phyloP scores from a whole-genome alignment of 2,329 filamentous ascomycete genomes.

The Microdochium bolleyi region DNA sequence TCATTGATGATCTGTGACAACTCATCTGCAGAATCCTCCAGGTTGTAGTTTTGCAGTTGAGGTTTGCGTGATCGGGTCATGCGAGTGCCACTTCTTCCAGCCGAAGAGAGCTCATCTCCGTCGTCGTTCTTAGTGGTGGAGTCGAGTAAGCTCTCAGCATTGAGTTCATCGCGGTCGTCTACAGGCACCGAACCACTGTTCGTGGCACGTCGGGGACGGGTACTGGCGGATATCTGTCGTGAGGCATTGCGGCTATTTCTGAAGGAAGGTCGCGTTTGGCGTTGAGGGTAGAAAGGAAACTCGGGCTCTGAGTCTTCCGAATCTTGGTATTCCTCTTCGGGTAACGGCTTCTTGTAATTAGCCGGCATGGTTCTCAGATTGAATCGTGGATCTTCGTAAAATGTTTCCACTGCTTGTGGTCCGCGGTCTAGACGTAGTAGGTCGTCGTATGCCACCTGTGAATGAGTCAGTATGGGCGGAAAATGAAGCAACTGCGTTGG shows the following conservation, averaged over 20 bases:
- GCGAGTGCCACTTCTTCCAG: conserved; percentile 3
- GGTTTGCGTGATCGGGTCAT: conserved; percentile 11
- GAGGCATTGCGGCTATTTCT: conserved; percentile 9
- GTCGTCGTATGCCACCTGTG: conserved; percentile 19
- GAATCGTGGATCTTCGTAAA: conserved; percentile 8
- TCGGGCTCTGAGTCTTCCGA: conserved; percentile 8
- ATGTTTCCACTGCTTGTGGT: conserved; percentile 10
- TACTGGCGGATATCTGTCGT: conserved; percentile 4
- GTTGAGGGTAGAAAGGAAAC: conserved; percentile 1
- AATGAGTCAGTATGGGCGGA: background rate
- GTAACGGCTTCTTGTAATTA: conserved; percentile 7
- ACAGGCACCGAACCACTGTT: background rate
- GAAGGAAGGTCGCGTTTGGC: conserved; percentile 3
- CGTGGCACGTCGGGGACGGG: conserved; percentile 1
- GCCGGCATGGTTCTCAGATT: conserved; percentile 2
- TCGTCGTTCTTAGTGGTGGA: conserved; percentile 1
- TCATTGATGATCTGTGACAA: conserved; percentile 14
- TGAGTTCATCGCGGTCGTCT: background rate
- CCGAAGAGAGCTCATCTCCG: conserved; percentile 1
- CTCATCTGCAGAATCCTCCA: conserved; percentile 18
- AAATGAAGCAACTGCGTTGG: background rate
- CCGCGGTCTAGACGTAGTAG: conserved; percentile 14
- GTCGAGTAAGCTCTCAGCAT: background rate
- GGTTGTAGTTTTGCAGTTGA: background rate
- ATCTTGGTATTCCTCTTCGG: conserved; percentile 14